Evolutionary conservation across 2,329 filamentous ascomycete genomes (phyloP), one percentile per base, ranked within the genome.

Genomic region (Beauveria caledonica): DNA sequence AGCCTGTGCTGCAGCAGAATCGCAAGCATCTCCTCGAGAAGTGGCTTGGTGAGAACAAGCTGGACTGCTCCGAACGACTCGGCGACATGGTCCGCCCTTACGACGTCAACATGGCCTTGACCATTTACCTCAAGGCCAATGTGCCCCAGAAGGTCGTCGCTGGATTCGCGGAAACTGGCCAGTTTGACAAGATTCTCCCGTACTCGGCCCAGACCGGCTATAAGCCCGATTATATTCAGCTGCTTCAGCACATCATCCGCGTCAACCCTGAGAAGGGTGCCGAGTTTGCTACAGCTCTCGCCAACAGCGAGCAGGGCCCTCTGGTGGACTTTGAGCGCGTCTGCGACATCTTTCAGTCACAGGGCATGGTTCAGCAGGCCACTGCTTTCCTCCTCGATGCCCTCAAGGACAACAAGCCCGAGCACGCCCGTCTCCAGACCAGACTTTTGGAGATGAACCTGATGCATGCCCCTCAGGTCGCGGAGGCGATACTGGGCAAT

Each of bases 351-450:
- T 99, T 99, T 86, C 89, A 97, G 75, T 92, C 92, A 10, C 94
- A 99, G 74, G 92, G 92, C 69, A 94, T 97, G 92, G 85, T 97
- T 54, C 95, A 97, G 73, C 92, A 96, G 74, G 93, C 93, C 8
- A 99, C 95, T 3, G 92, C 93, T n/a, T 99, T 99, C 83, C 78
- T 99, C 56, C 84, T 99, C 27, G 94, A 99, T 75, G 93, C 92
- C 2, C 83, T 99, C 39, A 94, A 96, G 74, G 91, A 94, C 67
- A 97, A 99, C 78, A 88, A 87, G 68, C 92, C 92, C 0, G 94
- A 99, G 74, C 92, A 99, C 71, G 93, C 87, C 44, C 87, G 93
- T 66, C 81, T 99, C 44, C 94, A 99, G 76, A 99, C 95, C 23
- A 88, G 94, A 63, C 82, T 99, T 3, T 79, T 99, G 60, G 95